Base-by-base conservation (phyloP, 106 monocot genomes). In the Platanthera zijinensis region DNA sequence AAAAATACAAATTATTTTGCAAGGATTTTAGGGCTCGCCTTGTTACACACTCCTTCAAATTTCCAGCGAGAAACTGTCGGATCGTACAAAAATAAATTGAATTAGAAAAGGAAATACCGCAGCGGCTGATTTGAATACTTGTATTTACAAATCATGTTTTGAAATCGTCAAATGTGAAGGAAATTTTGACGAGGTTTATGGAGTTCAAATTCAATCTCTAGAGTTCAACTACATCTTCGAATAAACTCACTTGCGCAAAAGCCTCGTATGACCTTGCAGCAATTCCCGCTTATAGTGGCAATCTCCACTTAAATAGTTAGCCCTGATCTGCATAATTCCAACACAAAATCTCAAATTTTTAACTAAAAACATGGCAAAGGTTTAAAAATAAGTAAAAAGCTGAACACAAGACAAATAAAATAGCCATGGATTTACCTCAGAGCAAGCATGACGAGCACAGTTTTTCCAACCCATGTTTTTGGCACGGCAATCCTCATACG, bases 371-470 rank as follows among this genome's bases (percentile, higher is more conserved):
- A 25, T 25, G 25, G 25, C 25, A 25, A 25, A 25, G 25, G 25
- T n/a, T n/a, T 25, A 25, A 25, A 25, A 25, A 25, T 25, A 25
- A 25, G 25, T 25, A 25, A 25, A 61, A 21, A 61, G 8, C 7
- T 61, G 19, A 61, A 61, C n/a, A 18, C 21, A 6, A 61, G 7
- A 19, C 19, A 51, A 4, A 79, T 21, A 48, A 50, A 74, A 0
- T 21, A 72, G 21, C 48, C 61, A 8, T 28, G 10, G 48, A 71
- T 66, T 87, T 0, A 96, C 96, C 96, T 96, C 96, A 54, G 90
- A 84, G 80, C 96, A 96, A 64, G 92, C 96, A 89, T 96, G 96
- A 84, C 93, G 96, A 81, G 90, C 92, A 84, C 96, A 96, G 76
- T 93, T 90, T 56, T 81, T 80, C 92, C 96, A 96, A 61, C 90